These are phyloP conservation scores for Chaetomium cochliodes DNA, from an alignment of 495 filamentous ascomycete genomes.

Conservation along the genomic window DNA sequence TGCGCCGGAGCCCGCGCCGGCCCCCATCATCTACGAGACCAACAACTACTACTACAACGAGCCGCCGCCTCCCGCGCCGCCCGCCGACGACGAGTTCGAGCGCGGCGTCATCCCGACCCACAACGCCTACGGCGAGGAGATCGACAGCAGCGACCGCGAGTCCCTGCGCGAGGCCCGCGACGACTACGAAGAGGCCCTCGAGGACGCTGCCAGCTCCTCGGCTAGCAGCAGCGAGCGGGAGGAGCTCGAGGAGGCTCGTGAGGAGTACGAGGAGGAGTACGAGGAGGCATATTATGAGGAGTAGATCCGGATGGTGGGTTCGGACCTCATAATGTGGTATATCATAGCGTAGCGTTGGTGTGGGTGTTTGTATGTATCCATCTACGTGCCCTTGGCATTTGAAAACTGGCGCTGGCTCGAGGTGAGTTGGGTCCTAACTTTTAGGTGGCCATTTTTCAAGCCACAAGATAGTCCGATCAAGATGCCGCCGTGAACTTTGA, in stretches of 20 bases:
- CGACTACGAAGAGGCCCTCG: constrained; percentile 42
- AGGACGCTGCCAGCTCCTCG: constrained; percentile 35
- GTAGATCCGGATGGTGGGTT: neutral
- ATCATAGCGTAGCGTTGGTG: too few species aligned
- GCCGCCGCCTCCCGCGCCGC: constrained; percentile 27
- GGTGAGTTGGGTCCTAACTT: too few species aligned
- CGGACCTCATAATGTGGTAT: too few species aligned
- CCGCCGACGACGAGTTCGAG: constrained; percentile 13
- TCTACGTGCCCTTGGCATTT: too few species aligned
- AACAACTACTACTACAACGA: constrained; percentile 33
- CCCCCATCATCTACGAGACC: constrained; percentile 29
- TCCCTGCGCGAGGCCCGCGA: constrained; percentile 41
- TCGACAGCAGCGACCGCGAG: constrained; percentile 42
- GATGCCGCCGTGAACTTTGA: too few species aligned
- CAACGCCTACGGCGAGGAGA: constrained; percentile 40
- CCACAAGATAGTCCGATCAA: too few species aligned
- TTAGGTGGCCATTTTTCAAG: too few species aligned
- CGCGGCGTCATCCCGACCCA: constrained; percentile 26
- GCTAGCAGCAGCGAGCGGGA: constrained; percentile 47
- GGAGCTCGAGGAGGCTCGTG: constrained; percentile 44
- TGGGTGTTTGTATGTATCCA: too few species aligned
- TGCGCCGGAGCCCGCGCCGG: constrained; percentile 10
- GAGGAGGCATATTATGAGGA: constrained; percentile 52
- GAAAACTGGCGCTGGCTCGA: too few species aligned
- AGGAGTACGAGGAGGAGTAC: constrained; percentile 50